These are phyloP conservation scores for Poteriospumella lacustris DNA, from an alignment of 108 stramenopile genomes.

Conservation along the genomic window DNA sequence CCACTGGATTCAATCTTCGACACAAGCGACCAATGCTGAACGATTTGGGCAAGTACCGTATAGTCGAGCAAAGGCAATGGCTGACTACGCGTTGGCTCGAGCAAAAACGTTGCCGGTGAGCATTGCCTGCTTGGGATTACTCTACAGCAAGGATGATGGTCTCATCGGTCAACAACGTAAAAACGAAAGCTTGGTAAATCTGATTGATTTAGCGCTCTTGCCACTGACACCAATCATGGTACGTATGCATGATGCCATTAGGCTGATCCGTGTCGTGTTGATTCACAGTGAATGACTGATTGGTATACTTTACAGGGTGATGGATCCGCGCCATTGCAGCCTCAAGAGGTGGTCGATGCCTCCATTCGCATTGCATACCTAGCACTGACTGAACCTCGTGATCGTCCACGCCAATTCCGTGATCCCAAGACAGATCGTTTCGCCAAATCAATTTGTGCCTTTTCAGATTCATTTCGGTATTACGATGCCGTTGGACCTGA, in stretches of 20 bases:
- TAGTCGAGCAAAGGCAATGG: conserved; percentile 22
- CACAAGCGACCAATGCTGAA: conserved; percentile 24
- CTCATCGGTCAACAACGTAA: neutral
- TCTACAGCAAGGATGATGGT: conserved; percentile 23
- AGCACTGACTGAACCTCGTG: neutral
- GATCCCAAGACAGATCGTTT: neutral
- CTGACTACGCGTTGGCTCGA: conserved; percentile 10
- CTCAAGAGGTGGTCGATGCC: conserved; percentile 24
- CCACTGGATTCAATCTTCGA: conserved; percentile 30
- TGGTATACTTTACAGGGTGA: neutral
- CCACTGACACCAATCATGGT: conserved; percentile 28
- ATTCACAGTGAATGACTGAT: too few relatives aligned
- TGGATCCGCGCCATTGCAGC: conserved; percentile 24
- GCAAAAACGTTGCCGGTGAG: neutral
- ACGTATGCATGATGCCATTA: neutral
- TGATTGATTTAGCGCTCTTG: neutral
- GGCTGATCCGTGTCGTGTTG: too few relatives aligned
- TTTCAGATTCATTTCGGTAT: neutral
- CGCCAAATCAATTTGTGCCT: neutral
- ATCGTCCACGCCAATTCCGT: conserved; percentile 15
- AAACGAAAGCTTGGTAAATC: neutral
- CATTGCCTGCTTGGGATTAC: conserved; percentile 11
- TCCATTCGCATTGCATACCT: neutral
- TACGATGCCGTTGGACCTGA: conserved; percentile 31
- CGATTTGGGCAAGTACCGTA: conserved; percentile 23